Evolutionary conservation across 352 stramenopile genomes (phyloP).

Genomic region (Phytophthora lateralis): DNA sequence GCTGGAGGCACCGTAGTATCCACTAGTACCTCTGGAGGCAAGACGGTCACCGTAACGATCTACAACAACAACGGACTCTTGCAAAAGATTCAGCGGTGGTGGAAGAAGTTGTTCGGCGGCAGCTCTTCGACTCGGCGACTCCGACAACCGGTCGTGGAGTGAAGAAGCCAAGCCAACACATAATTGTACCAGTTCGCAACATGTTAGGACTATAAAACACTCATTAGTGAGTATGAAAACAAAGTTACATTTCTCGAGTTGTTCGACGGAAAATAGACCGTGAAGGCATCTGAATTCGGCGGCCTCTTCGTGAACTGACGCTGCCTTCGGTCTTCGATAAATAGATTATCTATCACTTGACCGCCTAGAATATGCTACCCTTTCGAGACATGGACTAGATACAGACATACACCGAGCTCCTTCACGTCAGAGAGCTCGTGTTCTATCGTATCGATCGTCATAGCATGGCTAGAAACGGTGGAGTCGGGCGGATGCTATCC

Average conservation of each 20-base stretch:
- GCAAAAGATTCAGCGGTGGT: conserved; percentile 27
- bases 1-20: conserved; percentile 18
- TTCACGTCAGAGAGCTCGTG: not conserved
- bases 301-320: too few species aligned
- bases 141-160: conserved; percentile 4
- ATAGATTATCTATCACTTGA: too few species aligned
- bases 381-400: not conserved
- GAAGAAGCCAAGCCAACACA: not conserved
- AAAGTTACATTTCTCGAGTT: not conserved
- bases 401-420: not conserved
- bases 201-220: not conserved
- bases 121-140: conserved; percentile 10
- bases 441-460: not conserved
- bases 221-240: conserved; percentile 6
- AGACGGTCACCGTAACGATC: conserved; percentile 21
- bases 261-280: too few species aligned
- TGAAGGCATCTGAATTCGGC: too few species aligned
- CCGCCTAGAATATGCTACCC: not conserved
- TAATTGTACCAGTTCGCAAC: not conserved
- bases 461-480: not conserved
- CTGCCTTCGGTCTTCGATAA: too few species aligned
- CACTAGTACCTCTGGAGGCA: not conserved
- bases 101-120: conserved; percentile 17
- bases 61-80: conserved; percentile 35
- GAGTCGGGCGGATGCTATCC: not conserved